Base-by-base conservation (phyloP, 164 flowering plant species). In the Umbilicus rupestris region DNA sequence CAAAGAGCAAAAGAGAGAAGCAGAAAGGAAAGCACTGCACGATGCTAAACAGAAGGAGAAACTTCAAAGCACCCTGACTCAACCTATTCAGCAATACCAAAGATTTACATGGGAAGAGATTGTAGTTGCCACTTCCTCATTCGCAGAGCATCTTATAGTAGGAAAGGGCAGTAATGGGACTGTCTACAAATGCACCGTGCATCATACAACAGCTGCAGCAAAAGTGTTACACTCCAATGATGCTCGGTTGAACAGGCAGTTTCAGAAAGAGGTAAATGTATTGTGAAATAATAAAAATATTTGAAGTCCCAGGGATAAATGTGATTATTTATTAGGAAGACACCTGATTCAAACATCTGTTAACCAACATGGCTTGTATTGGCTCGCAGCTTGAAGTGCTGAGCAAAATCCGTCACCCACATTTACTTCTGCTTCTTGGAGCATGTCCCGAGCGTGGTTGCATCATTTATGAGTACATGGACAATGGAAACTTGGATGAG, bases 391-490 rank as follows among this genome's bases (percentile, higher is more conserved):
- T 94, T 68, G 89, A 85, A 67, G 75, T 94, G 64, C 73, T 94
- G 75, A 87, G 95, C 84, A 77, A 72, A 66, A 80, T 89, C 28
- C 87, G 80, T 6, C 99, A 94, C 72, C 99, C 99, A 8, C 87
- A 90, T 71, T 65, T 91, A 80, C 81, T 94, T 20, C 79, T 88
- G 20, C 95, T 94, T 33, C 77, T 91, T 39, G 99, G 99, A 19
- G 97, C 96, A 39, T 91, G 98, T 69, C 83, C 83, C 19, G 95
- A 86, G 57, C 84, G 66, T 16, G 84, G 92, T 65, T 89, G 95
- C 83, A 76, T 94, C 12, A 87, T 91, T n/a, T 94, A 90, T 35
- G 98, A 94, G 77, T 90, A 75, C 82, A 87, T 94, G 97, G 91
- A 86, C 64, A 87, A 89, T 72, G 98, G 98, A 19, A 88, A 86